These are phyloP conservation scores for Colletotrichum sojae DNA, from an alignment of 2,329 filamentous ascomycete species.

Conservation along the genomic window DNA sequence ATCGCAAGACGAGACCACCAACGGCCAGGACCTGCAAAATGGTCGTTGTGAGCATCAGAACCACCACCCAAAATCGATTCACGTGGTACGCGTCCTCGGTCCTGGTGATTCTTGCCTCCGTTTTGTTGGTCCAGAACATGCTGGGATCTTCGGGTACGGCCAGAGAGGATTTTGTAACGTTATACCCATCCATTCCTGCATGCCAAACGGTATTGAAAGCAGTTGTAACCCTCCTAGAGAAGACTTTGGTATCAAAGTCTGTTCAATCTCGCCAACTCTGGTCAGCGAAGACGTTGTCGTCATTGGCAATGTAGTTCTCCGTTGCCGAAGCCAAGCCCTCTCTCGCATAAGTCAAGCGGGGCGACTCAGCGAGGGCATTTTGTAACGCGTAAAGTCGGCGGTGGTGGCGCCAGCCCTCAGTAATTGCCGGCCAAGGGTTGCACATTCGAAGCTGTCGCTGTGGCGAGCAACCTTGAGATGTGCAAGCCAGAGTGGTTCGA, in stretches of 20 bases:
- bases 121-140: too few species aligned
- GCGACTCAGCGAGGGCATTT: too few species aligned
- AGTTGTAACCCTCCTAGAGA: background rate
- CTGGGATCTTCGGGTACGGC: too few species aligned
- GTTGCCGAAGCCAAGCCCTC: background rate
- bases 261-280: background rate
- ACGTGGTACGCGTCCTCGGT: conserved; percentile 1
- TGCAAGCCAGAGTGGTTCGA: too few species aligned
- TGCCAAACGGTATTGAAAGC: background rate
- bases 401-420: too few species aligned
- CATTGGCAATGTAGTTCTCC: background rate
- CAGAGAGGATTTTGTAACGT: background rate
- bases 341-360: too few species aligned
- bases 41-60: background rate
- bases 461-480: too few species aligned
- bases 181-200: background rate
- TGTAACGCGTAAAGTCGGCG: too few species aligned
- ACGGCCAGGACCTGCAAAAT: conserved; percentile 1
- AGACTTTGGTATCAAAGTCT: background rate
- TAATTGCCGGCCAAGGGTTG: too few species aligned
- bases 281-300: background rate
- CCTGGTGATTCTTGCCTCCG: background rate
- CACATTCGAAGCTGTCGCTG: too few species aligned
- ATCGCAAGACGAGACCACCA: background rate
- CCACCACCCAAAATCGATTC: background rate